Evolutionary conservation across 2,329 filamentous ascomycete species (phyloP), one percentile per base, ranked within the genome.

Genomic region (Fusarium xylarioides): DNA sequence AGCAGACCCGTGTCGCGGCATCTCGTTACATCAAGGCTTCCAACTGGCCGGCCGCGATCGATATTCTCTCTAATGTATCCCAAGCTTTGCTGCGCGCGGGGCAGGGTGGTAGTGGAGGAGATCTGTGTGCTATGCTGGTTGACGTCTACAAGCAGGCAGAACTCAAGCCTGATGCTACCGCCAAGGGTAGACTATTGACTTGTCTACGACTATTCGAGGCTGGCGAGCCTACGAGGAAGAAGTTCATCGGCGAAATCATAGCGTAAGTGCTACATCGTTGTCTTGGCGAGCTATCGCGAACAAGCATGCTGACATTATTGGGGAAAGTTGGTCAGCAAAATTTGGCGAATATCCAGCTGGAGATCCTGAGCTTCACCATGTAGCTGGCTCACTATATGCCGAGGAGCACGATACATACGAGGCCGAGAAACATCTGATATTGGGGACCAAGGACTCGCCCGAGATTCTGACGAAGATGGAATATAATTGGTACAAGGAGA

Each of bases 1-100:
- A 99, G 83, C 96, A 99, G 86, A 94, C 97, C 75, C 94, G 96
- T 71, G 95, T 98, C 61, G 95, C 98, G 76, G 95, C 95, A 69
- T 92, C 94, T 43, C 95, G 97, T 65, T 97, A 99, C 85, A 91
- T 95, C 82, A 98, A 98, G 85, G 88, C 92, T 47, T 86, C 89
- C 70, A 95, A 95, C 87, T 98, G 93, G 89, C 82, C 88, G 75
- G 92, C 94, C 18, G 96, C 97, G 53, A 92, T 95, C 80, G 93
- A 97, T 76, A 92, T 98, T 74, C 89, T 99, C 74, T 92, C 90
- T 82, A 92, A 89, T 74, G 96, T 97, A 71, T 92, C 95, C 3
- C 91, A 93, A 76, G 91, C 95, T 34, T 89, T 99, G 15, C 89
- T 99, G 47, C 93, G 94, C 81, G 95, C 95, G 32, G 94, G 94